Evolutionary conservation across 768 basidiomycete genomes (phyloP).

Genomic region (Lentinula boryana): DNA sequence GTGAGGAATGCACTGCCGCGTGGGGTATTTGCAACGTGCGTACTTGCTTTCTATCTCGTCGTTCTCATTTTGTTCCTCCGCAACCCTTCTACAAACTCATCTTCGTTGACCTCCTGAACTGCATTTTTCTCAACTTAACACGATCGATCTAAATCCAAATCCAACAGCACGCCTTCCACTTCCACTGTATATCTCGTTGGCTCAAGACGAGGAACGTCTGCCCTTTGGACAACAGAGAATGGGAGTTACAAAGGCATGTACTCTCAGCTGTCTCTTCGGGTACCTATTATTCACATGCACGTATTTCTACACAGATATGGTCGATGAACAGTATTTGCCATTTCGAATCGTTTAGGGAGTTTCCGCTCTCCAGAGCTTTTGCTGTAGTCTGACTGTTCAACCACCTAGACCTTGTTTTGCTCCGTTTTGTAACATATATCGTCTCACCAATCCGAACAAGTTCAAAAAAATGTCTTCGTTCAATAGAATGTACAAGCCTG

Average conservation of each 20-base stretch:
- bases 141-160: neutral
- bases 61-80: neutral
- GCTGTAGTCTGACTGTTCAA: too few species aligned
- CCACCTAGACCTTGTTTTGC: too few species aligned
- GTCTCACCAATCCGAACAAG: too few species aligned
- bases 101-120: neutral
- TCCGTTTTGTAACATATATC: too few species aligned
- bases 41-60: neutral
- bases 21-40: constrained; percentile 98
- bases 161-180: constrained; percentile 93
- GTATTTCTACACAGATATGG: neutral
- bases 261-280: neutral
- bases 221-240: constrained; percentile 92
- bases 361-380: neutral
- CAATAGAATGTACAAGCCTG: too few species aligned
- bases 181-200: constrained; percentile 99
- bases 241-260: constrained; percentile 94
- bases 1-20: constrained; percentile 95
- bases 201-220: constrained; percentile 96
- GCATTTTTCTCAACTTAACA: neutral
- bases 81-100: neutral
- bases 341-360: neutral
- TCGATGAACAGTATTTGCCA: neutral
- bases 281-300: neutral
- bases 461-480: too few species aligned